Base-by-base conservation (phyloP, 1,139 yeast species). In the Candida freyschussii region DNA sequence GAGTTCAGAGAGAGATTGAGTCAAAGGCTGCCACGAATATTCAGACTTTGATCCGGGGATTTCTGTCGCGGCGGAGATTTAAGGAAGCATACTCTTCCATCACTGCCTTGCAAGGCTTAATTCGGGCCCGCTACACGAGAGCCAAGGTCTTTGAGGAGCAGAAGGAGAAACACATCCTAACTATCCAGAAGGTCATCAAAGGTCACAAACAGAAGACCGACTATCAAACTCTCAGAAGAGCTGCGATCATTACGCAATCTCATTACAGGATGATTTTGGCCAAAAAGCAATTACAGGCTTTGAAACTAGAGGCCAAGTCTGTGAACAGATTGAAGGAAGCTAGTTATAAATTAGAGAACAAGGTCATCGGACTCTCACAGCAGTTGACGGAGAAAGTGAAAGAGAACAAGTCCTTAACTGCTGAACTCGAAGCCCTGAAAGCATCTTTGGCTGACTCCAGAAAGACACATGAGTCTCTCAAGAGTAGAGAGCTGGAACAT, bases 281-380 rank as follows among this genome's bases (percentile, higher is more conserved):
- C 21, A 67, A 67, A 46, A 65, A 66, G 34, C 80, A 80, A 56
- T 73, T 85, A 49, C 64, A 67, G 41, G 62, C 67, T 40, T 67
- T 86, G 55, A 82, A 76, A 56, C 72, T 69, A 18, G 97, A 91
- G 47, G 96, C 96, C 24, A 86, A 86, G 57, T 85, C 95, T 15
- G 95, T 86, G 29, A 81, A 79, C 55, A 94, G 82, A 54, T 72
- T 85, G 66, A 78, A 85, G 60, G 96, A 91, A 57, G 95, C 86
- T 24, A 86, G 94, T 51, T 91, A 86, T 62, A 78, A 83, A 56
- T 72, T 91, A 52, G 98, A 93, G 59, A 91, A 89, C 60, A 91
- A 91, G 68, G 97, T 93, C 16, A 87, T 91, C 45, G 95, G 89
- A 59, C 74, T 93, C 45, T 87, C 96, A 1, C 95, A 89, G 57